Evolutionary conservation across 345 rosid genomes (phyloP), one percentile per base, ranked within the genome.

Genomic region (Gossypium thurberi): DNA sequence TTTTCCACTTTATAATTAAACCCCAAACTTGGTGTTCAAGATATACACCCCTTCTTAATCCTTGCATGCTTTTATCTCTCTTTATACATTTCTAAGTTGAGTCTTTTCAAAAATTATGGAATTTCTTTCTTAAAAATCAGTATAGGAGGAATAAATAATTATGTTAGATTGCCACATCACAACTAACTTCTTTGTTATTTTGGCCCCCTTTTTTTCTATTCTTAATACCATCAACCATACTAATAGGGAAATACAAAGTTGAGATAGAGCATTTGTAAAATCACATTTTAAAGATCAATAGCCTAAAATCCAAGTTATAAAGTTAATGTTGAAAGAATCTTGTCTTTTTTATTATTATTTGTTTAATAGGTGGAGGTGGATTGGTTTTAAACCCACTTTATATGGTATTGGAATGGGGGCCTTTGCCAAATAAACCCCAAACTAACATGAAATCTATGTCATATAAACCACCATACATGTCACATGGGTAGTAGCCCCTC

Each of bases 401-500:
- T 71, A 69, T 72, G 76, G 71, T 43, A 62, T 70, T 62, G 76
- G 69, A 76, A 81, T 69, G 81, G 86, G 77, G 77, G 33, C 84
- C 74, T 25, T 60, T 78, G 83, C 71, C 77, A 65, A 82, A 70
- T 80, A 83, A 85, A 75, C 53, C 81, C 71, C 77, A 78, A 76
- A 78, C 82, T 72, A 85, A 83, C 33, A 67, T 79, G 85, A 51
- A 77, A n/a, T 72, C 4, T 58, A 46, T 79, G 84, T 82, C 80
- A 82, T 77, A 69, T 72, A 76, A 77, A 83, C 83, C 56, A 74
- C 86, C 82, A 79, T 78, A 79, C 86, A 81, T 71, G 44, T 76
- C 88, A 85, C 88, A 80, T 85, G 89, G 84, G 80, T 46, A 46
- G 52, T 77, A 74, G 82, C 82, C 80, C 71, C 12, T 69, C 15